A percentile compares a stretch with the other conserved stretches of the same genome.
These are phyloP conservation scores for Emericellopsis atlantica DNA, from an alignment of 2,329 filamentous ascomycete species.

Conservation along the genomic window DNA sequence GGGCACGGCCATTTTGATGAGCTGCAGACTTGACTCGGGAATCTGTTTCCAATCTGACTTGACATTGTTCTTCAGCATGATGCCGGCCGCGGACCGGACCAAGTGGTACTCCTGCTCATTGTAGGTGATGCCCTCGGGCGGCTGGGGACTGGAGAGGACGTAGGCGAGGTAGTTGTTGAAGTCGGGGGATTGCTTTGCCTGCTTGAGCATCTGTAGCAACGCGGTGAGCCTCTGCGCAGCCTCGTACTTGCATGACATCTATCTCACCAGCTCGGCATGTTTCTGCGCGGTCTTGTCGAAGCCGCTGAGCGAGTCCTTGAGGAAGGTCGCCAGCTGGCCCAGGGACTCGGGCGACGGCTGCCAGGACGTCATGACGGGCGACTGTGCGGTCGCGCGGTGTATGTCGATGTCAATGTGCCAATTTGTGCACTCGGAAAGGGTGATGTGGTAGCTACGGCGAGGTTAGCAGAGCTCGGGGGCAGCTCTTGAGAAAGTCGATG, in stretches of 20 bases:
- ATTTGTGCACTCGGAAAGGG: neutral
- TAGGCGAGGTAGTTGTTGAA: conserved; percentile 96
- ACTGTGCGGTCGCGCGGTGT: neutral
- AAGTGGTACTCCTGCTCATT: conserved; percentile 53
- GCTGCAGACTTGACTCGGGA: conserved; percentile 55
- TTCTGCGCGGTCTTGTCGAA: conserved; percentile 71
- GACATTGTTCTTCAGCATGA: conserved; percentile 95
- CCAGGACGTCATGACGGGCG: conserved; percentile 60
- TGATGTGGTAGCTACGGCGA: neutral
- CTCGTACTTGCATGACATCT: neutral
- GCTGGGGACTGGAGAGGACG: conserved; percentile 63
- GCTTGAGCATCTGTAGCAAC: conserved; percentile 66
- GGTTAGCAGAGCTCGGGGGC: too few relatives aligned
- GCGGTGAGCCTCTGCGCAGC: neutral
- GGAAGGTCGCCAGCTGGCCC: conserved; percentile 75
- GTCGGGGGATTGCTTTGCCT: conserved; percentile 80
- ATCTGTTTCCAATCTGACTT: conserved; percentile 64
- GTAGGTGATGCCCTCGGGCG: conserved; percentile 47
- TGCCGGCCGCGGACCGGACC: conserved; percentile 74
- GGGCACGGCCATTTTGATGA: conserved; percentile 71
- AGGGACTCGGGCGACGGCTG: conserved; percentile 80
- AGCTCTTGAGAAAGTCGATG: too few relatives aligned
- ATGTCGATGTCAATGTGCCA: conserved; percentile 1
- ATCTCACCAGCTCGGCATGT: conserved; percentile 72
- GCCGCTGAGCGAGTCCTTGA: conserved; percentile 84